A percentile compares a stretch with the other conserved stretches of the same genome.
Conservation (phyloP, 106 monocot species). For the Narthecium ossifragum region DNA sequence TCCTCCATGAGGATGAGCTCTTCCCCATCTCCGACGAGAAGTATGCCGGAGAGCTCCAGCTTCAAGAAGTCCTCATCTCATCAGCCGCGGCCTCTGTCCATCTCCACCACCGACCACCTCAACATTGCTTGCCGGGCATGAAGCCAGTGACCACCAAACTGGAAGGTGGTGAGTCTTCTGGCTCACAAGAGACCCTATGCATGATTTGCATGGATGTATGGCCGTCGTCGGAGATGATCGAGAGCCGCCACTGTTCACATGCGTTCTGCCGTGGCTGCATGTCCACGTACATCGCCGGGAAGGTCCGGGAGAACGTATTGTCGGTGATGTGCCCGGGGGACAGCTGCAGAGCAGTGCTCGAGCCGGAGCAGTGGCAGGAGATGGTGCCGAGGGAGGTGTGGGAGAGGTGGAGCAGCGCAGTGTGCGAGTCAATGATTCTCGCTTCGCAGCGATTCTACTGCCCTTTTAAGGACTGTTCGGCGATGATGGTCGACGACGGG, state of each 20-base stretch:
- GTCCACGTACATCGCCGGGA: conserved; percentile 18
- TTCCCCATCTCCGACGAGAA: conserved; percentile 50
- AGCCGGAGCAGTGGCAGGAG: conserved; percentile 11
- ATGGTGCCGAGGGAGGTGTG: conserved; percentile 23
- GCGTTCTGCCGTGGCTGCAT: conserved; percentile 38
- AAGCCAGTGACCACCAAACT: no score
- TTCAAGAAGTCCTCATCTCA: conserved; percentile 51
- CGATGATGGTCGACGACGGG: conserved; percentile 19
- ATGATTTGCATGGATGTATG: conserved; percentile 31
- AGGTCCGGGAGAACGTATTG: conserved; percentile 20
- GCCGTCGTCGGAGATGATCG: not conserved
- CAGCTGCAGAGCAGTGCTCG: conserved; percentile 11
- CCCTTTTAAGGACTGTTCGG: conserved; percentile 57
- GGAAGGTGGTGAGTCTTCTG: not conserved
- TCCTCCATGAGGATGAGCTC: conserved; percentile 16
- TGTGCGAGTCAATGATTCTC: conserved; percentile 26
- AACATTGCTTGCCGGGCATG: no score
- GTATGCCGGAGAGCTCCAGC: conserved; percentile 40
- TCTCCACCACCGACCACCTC: not conserved
- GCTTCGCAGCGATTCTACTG: conserved; percentile 25
- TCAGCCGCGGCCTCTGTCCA: not conserved
- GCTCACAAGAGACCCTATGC: conserved; percentile 13
- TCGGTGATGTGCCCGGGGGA: conserved; percentile 16
- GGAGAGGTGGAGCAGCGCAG: conserved; percentile 19
- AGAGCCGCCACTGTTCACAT: conserved; percentile 19